Evolutionary conservation across 2,329 filamentous ascomycete species (phyloP), one percentile per base, ranked within the genome.

Genomic region (Fusarium sp.): DNA sequence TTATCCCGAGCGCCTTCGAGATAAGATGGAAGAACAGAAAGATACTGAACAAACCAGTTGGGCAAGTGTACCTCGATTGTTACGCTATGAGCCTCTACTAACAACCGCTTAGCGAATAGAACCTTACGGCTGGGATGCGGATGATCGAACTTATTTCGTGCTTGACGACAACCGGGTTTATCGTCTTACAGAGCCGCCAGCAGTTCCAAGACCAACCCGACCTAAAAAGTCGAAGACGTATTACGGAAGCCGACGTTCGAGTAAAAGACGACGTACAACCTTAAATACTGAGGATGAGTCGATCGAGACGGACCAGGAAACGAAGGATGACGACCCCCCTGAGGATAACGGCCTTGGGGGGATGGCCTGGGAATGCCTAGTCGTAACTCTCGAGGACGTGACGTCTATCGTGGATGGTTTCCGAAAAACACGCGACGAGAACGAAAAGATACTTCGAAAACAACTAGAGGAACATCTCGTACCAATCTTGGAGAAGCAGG

Each of bases 81-180:
- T 5, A 13, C 13, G 19, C 19, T 4, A 39, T 29, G 12, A 1
- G 2, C 25, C 25, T 22, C 35, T 25, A 58, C 59, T 75, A 53
- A 76, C 38, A 22, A 7, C 5, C 12, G 6, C 19, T 8, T 49
- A 90, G 88, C 82, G 88, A 58, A 92, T 95, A 66, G 91, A 94
- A 71, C 90, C 91, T 0, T 88, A 90, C 61, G 95, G 95, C 9
- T 98, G 92, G 88, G 95, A 99, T 75, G 84, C 87, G 22, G 83
- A 97, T 42, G 93, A 96, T 64, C 89, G 92, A 34, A 88, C 88
- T 32, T 96, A 98, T 73, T 96, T 90, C 72, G 89, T 98, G 4
- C 84, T 99, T 4, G 94, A 98, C 70, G 95, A 99, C 74, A 96
- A 97, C 70, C 87, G 95, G 61, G 81, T 99, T 38, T 99, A 99